Base-by-base conservation (phyloP, 768 basidiomycete species). In the Mycena metata region DNA sequence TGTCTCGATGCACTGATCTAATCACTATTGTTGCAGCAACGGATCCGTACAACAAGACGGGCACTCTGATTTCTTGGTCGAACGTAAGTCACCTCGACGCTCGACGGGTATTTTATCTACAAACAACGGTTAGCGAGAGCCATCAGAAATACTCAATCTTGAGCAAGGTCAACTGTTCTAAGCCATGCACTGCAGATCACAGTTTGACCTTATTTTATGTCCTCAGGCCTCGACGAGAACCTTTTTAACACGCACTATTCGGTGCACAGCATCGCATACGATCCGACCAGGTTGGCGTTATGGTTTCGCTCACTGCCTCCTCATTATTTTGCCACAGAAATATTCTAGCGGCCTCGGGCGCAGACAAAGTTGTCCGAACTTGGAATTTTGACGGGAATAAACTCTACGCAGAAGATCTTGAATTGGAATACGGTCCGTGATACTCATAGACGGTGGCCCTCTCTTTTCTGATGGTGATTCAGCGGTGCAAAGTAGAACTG, bases 181-280 rank as follows among this genome's bases (percentile, higher is more conserved):
- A 36, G 11, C 9, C 11, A 2, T 39, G 39, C 10, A 10, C 2
- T 10, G 39, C 39, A 30, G 39, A 4, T 39, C 39, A 11, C 39
- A n/a, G 5, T 39, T 15, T 39, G 39, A 39, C 39, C 39, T 15
- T 10, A 5, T 39, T 39, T 39, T 9, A 39, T 39, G 13, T 23
- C 52, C 56, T 16, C 39, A 64, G 49, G 58, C 49, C 13, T 26
- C 19, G 47, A 21, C 74, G 77, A 70, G 46, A 67, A 63, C 41
- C 64, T 66, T 11, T 16, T 16, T 7, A 77, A 60, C 19, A 88
- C 87, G 69, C 80, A 89, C 67, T 90, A 88, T 66, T 80, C 85
- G 0, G 83, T 91, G 0, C 83, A 85, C 55, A 88, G 90, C 64
- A 79, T 89, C 43, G 84, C 84, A 23, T 87, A 89, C 64, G 84